Evolutionary conservation across 306 rosid genomes (phyloP).

Genomic region (Clitoria ternatea): DNA sequence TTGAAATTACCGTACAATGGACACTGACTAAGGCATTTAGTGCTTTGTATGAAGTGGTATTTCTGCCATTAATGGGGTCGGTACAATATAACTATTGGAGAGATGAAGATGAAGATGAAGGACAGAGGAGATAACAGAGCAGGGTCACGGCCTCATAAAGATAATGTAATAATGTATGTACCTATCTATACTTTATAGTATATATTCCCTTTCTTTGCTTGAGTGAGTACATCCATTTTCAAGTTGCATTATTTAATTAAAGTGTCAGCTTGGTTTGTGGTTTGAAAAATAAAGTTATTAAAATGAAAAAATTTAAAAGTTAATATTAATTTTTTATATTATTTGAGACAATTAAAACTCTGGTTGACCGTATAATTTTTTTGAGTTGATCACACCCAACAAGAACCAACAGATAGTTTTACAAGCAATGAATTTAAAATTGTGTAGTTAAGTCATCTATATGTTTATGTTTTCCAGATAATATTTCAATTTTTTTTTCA

Average conservation of each 20-base stretch:
- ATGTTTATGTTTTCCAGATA: no score
- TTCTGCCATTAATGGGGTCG: constrained; percentile 42
- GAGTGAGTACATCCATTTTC: not conserved
- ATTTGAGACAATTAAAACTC: no score
- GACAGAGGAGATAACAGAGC: not conserved
- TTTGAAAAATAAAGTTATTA: no score
- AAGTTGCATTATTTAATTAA: not conserved
- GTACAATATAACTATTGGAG: constrained; percentile 1
- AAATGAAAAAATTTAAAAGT: no score
- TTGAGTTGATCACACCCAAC: no score
- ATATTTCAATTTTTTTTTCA: no score
- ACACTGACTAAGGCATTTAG: constrained; percentile 34
- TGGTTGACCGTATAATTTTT: no score
- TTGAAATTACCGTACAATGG: constrained; percentile 30
- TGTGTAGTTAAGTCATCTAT: no score
- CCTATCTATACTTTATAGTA: not conserved
- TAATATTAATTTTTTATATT: no score
- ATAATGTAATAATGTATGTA: not conserved
- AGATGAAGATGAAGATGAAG: not conserved
- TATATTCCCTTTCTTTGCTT: not conserved
- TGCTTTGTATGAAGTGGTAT: not conserved
- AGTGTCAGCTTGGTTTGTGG: no score
- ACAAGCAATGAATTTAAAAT: no score
- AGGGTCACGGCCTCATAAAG: constrained; percentile 1
- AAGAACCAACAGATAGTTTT: no score